These are phyloP conservation scores for Diaporthe sp. DNA, from an alignment of 2,329 filamentous ascomycete species.

Conservation along the genomic window DNA sequence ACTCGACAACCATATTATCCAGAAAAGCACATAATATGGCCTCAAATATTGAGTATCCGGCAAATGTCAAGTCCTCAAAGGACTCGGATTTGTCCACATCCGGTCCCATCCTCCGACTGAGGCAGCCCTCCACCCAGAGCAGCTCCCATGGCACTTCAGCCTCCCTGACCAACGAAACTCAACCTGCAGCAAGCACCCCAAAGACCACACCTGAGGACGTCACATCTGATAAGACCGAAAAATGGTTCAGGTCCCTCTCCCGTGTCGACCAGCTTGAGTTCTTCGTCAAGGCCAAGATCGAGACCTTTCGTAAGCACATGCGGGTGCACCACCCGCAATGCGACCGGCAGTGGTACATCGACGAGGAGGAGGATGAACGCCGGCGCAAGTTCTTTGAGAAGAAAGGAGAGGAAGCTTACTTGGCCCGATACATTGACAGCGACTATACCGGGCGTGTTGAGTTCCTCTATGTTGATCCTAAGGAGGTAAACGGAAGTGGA, in stretches of 20 bases:
- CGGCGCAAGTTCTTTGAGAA: not conserved
- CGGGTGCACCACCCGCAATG: not conserved
- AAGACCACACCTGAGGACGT: not conserved
- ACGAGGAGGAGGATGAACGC: not conserved
- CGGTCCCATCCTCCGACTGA: not conserved
- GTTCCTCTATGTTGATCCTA: not conserved
- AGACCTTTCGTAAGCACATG: not conserved
- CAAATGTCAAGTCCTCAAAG: no score
- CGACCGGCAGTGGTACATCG: not conserved
- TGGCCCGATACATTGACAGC: not conserved
- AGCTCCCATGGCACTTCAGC: not conserved
- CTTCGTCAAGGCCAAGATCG: slow-evolving; percentile 1
- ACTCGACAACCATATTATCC: not conserved
- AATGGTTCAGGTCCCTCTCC: not conserved
- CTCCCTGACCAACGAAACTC: not conserved
- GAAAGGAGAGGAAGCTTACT: not conserved
- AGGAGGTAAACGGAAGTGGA: not conserved
- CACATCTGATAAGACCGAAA: not conserved
- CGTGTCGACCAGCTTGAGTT: not conserved
- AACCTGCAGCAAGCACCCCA: not conserved
- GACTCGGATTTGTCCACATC: no score
- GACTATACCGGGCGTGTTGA: not conserved
- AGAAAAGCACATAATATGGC: not conserved
- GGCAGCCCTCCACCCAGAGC: not conserved
- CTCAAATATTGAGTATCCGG: no score